Conservation (phyloP, 306 rosid genomes). For the Corylus americana region DNA sequence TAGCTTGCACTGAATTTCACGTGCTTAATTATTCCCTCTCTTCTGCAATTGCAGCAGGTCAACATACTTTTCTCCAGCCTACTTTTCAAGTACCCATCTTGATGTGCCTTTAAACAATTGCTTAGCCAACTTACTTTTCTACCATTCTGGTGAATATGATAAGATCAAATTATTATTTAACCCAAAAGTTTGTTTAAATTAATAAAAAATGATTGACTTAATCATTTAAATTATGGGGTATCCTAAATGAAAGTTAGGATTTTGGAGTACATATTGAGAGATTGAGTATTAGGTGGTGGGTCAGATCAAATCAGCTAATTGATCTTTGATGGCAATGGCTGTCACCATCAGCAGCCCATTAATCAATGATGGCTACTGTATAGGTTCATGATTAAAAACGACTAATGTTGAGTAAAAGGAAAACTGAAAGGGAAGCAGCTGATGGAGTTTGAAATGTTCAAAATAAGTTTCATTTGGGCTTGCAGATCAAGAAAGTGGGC, state of each 20-base stretch:
- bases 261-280: not conserved
- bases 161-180: not conserved
- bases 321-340: slow-evolving; percentile 7
- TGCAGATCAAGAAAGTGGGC: slow-evolving; percentile 11
- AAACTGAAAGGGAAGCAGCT: no score
- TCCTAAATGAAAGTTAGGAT: not conserved
- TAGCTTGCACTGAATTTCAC: slow-evolving; percentile 19
- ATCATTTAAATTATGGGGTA: not conserved
- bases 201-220: no score
- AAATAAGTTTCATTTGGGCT: slow-evolving; percentile 8
- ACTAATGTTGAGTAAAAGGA: not conserved
- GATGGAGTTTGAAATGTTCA: not conserved
- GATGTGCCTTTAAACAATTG: not conserved
- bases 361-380: not conserved
- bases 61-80: not conserved
- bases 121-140: not conserved
- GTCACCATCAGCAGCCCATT: slow-evolving; percentile 1
- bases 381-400: not conserved
- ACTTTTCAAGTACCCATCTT: not conserved
- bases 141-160: not conserved
- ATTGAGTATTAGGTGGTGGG: slow-evolving; percentile 9
- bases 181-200: no score
- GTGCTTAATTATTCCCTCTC: slow-evolving; percentile 11
- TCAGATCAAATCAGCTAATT: slow-evolving; percentile 6
- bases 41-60: not conserved